phyloP scores from a whole-genome alignment of 1,284 basidiomycete genomes.

The Fomitopsis betulina region DNA sequence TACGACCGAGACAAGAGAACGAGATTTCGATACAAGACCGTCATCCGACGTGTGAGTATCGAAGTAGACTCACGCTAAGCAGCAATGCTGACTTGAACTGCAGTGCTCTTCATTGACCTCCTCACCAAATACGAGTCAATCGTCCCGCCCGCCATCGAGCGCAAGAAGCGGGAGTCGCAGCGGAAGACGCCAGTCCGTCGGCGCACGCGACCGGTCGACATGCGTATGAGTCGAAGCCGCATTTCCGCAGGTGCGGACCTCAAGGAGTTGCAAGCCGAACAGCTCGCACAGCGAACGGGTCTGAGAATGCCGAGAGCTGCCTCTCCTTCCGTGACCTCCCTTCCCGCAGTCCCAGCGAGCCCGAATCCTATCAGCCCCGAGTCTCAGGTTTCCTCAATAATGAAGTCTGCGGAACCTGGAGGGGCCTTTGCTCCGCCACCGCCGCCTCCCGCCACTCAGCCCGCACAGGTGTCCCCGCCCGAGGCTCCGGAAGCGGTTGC shows the following conservation, averaged over 20 bases:
- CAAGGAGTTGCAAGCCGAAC: constrained; percentile 54
- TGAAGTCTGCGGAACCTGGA: constrained; percentile 13
- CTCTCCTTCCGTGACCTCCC: constrained; percentile 11
- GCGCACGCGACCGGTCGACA: constrained; percentile 84
- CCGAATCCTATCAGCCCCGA: not conserved
- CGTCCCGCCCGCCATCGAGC: constrained; percentile 76
- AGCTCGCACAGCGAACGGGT: constrained; percentile 29
- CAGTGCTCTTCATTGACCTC: constrained; percentile 82
- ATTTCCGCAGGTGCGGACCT: constrained; percentile 39
- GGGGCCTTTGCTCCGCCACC: constrained; percentile 8
- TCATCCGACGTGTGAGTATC: constrained; percentile 66
- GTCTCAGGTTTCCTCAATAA: not conserved
- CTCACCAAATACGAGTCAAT: constrained; percentile 73
- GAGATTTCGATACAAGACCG: constrained; percentile 84
- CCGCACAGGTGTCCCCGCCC: not conserved
- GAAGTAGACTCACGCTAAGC: no score
- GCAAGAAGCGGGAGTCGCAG: constrained; percentile 84
- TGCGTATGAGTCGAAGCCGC: constrained; percentile 69
- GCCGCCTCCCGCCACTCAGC: constrained; percentile 11
- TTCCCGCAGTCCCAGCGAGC: constrained; percentile 6
- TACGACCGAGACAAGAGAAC: constrained; percentile 80
- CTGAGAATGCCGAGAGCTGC: constrained; percentile 17
- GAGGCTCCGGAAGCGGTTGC: constrained; percentile 5
- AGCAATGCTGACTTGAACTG: not conserved
- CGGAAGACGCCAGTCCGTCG: constrained; percentile 79